Conservation (phyloP, 176 grass and related monocot species). For the Echinochloa phyllopogon region DNA sequence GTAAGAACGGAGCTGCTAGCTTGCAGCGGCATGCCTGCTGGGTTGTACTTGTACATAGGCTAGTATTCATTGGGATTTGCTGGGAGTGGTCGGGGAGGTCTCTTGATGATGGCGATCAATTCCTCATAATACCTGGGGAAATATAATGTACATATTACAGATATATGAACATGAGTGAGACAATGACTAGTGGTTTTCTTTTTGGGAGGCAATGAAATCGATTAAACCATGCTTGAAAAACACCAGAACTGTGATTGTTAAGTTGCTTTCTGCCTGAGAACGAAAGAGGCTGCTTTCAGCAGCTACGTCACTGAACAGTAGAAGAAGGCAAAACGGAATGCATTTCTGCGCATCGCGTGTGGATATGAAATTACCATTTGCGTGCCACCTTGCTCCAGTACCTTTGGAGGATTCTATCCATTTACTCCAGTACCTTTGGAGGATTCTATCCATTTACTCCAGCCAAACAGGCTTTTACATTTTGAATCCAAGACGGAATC, state of each 20-base stretch:
- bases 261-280: background rate
- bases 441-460: background rate
- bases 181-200: background rate
- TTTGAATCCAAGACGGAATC: background rate
- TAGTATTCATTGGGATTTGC: constrained; percentile 15
- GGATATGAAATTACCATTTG: background rate
- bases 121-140: background rate
- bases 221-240: background rate
- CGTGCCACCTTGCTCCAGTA: background rate
- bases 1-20: constrained; percentile 12
- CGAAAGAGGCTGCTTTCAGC: background rate
- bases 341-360: background rate
- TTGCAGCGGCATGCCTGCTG: background rate
- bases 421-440: background rate
- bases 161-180: background rate
- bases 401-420: background rate
- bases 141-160: background rate
- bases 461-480: background rate
- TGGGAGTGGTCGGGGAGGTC: background rate
- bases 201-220: no score
- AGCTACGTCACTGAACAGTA: background rate
- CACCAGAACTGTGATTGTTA: background rate
- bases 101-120: constrained; percentile 36
- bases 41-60: constrained; percentile 48
- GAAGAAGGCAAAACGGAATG: background rate